phyloP scores from a whole-genome alignment of 2,329 filamentous ascomycete species.

The Claviceps spartinae region DNA sequence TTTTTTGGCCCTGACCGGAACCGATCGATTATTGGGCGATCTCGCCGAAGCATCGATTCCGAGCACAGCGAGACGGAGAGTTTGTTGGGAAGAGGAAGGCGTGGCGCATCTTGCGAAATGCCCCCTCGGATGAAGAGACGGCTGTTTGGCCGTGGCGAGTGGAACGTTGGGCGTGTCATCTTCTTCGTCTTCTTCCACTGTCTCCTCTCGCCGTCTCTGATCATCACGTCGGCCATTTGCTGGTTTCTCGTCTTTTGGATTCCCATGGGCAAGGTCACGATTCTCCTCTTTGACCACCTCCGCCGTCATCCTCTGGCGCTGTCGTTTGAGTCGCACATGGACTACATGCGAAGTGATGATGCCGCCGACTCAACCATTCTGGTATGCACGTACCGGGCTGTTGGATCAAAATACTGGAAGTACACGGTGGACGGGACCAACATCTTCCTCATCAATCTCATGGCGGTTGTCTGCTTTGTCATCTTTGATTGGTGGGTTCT shows the following conservation, averaged over 20 bases:
- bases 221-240: constrained; percentile 76
- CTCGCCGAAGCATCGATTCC: constrained; percentile 80
- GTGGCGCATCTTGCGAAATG: constrained; percentile 28
- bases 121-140: constrained; percentile 54
- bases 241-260: constrained; percentile 98
- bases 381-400: constrained; percentile 91
- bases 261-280: constrained; percentile 92
- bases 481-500: constrained; percentile 87
- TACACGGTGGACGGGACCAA: constrained; percentile 98
- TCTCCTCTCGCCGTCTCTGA: constrained; percentile 71
- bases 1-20: constrained; percentile 81
- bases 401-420: constrained; percentile 95
- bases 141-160: constrained; percentile 87
- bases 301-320: constrained; percentile 84
- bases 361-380: constrained; percentile 73
- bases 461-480: constrained; percentile 84
- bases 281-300: constrained; percentile 81
- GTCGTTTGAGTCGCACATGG: constrained; percentile 79
- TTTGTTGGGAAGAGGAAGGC: constrained; percentile 53
- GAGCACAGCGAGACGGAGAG: constrained; percentile 75
- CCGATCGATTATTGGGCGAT: constrained; percentile 72
- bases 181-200: constrained; percentile 97
- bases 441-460: constrained; percentile 96
- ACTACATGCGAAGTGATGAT: constrained; percentile 56
- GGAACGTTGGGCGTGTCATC: constrained; percentile 86